Base-by-base conservation (phyloP, 164 flowering plant species). In the Aristolochia contorta region DNA sequence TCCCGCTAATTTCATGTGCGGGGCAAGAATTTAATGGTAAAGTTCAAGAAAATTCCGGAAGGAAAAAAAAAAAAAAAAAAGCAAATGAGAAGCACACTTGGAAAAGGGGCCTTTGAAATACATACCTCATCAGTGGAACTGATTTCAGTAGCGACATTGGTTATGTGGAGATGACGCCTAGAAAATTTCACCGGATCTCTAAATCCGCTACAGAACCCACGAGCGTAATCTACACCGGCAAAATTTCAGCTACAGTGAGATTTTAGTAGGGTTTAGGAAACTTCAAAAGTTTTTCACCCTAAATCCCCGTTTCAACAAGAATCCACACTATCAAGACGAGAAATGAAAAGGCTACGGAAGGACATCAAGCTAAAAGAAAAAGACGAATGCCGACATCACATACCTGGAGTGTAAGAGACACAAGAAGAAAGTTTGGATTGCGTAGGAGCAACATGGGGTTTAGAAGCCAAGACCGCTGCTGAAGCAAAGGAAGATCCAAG, bases 61-160 rank as follows among this genome's bases (percentile, higher is more conserved):
- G 12, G 2, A 37, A 22, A 16, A 19, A 57, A 12, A 41, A 16
- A 4, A 18, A 56, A 46, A 41, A 37, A 52, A 54, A 27, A 7
- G 16, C 6, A 22, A 37, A 52, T 16, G 23, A n/a, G 16, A 52
- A 33, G 12, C 23, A 46, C 0, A 50, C 43, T 27, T 30, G 18
- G 6, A 30, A 51, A 25, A 49, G 27, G 30, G 0, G 2, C 8
- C 15, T 12, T 12, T 20, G 19, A 37, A 22, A 18, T 21, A n/a
- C 55, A 43, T 55, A 88, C 96, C 86, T 84, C 71, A 23, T 80
- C 79, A 22, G 75, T 72, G 61, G 89, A 68, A 75, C 60, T 80
- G 59, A 83, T 65, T 68, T 81, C 84, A 58, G 96, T 89, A 66
- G 96, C 91, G 54, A 92, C 93, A 79, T 78, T 84, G 50, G 80